Conservation (phyloP, 2,329 filamentous ascomycete species). For the Epichloe amarillans region DNA sequence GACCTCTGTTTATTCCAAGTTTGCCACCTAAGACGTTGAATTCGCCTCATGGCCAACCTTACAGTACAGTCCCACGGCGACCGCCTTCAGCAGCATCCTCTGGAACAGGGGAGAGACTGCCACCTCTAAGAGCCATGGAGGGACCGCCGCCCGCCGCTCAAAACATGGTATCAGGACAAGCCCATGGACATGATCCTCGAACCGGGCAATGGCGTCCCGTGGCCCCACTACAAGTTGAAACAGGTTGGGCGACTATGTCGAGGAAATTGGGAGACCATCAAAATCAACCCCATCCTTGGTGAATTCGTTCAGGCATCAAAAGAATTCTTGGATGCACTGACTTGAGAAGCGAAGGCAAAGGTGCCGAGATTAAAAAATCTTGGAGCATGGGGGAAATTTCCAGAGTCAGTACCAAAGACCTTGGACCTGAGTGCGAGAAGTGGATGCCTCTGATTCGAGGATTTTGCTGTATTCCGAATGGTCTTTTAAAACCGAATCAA, state of each 20-base stretch:
- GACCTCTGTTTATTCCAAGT: conserved; percentile 24
- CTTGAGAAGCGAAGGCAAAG: neutral
- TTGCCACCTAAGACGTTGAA: conserved; percentile 26
- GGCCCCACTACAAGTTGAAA: conserved; percentile 20
- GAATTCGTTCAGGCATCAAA: neutral
- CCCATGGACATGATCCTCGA: conserved; percentile 22
- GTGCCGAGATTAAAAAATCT: neutral
- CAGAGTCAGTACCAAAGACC: neutral
- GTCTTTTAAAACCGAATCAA: neutral
- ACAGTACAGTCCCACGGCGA: conserved; percentile 21
- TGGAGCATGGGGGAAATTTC: neutral
- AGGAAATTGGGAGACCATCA: conserved; percentile 13
- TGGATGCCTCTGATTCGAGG: too few relatives aligned
- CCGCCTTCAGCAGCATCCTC: conserved; percentile 25
- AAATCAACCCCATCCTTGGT: conserved; percentile 5
- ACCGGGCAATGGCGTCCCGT: conserved; percentile 24
- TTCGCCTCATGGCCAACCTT: conserved; percentile 26
- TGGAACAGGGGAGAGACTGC: conserved; percentile 29
- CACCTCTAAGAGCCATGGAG: conserved; percentile 34
- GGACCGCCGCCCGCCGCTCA: conserved; percentile 12
- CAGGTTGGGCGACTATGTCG: conserved; percentile 22
- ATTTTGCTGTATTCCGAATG: neutral
- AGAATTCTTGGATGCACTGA: neutral
- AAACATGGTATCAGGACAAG: conserved; percentile 13
- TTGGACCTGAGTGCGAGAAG: too few relatives aligned